Evolutionary conservation across 2,329 filamentous ascomycete species (phyloP), one percentile per base, ranked within the genome.

Genomic region (Podosphaera leucotricha): DNA sequence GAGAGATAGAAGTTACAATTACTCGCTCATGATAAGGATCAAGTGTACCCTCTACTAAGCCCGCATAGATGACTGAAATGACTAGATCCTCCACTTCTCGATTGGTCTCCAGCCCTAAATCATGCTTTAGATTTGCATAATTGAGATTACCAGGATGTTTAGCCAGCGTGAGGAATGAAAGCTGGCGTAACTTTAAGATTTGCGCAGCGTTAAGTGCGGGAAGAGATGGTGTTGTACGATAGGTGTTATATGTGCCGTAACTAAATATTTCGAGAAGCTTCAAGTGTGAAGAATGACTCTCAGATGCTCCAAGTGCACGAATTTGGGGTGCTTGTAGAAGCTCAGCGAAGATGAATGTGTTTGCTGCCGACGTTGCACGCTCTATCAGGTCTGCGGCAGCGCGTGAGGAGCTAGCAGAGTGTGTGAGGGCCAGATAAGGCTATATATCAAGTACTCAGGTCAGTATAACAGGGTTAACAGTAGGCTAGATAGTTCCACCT

Each of bases 291-390:
- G 67, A 63, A 54, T 78, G 72, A 41, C 92, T 79, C 30, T 68
- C 58, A n/a, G 50, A 73, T 59, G 35, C 66, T 35, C 66, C 61
- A 38, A 95, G 75, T 11, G 72, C 69, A 61, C 90, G 80, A 52
- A 95, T 76, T 53, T 83, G 75, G 0, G 81, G 75, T 1, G 77
- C 75, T 54, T 80, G 71, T 33, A 98, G 75, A n/a, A 98, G 77
- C 64, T 95, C 87, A 52, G 81, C 75, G 65, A 98, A 98, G 62
- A 95, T 71, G 61, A 79, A 98, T 51, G 86, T 92, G 61, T 85
- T 82, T 22, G 81, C 75, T 45, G 77, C 77, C n/a, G 84, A 85
- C 43, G 85, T 95, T 48, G 86, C 90, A 62, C 85, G 82, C 38
- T 70, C 75, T 59, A 95, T 72, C 44, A 95, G 73, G 59, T 93